Conservation (phyloP, 1,284 basidiomycete genomes). For the Ceratobasidium sp. region DNA sequence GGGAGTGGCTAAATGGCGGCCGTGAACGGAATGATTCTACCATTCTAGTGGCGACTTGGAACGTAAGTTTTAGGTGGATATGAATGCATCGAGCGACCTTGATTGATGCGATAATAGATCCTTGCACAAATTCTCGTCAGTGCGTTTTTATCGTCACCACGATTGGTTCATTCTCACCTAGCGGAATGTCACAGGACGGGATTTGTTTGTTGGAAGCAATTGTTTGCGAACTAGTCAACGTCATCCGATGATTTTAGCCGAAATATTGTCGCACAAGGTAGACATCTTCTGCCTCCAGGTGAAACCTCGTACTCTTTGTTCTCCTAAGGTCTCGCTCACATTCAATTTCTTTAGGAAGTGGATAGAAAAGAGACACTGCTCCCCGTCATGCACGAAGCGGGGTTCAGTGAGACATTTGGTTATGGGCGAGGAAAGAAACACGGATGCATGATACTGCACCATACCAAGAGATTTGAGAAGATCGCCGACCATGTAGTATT, state of each 20-base stretch:
- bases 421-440: slow-evolving; percentile 77
- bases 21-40: background rate
- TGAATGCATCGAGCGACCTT: too few species aligned
- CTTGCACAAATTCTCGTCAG: slow-evolving; percentile 33
- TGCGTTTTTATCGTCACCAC: slow-evolving; percentile 1
- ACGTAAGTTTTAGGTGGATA: background rate
- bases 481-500: slow-evolving; percentile 57
- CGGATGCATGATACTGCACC: slow-evolving; percentile 81
- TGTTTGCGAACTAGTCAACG: slow-evolving; percentile 77
- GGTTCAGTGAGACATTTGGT: slow-evolving; percentile 67
- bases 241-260: slow-evolving; percentile 74
- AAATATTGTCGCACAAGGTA: slow-evolving; percentile 68
- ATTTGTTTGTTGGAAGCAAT: slow-evolving; percentile 73
- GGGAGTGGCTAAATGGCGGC: slow-evolving; percentile 23
- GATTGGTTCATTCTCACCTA: slow-evolving; percentile 18
- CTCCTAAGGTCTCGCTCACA: background rate
- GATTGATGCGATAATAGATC: background rate
- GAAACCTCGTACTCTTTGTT: background rate
- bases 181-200: slow-evolving; percentile 62
- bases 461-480: slow-evolving; percentile 58
- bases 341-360: slow-evolving; percentile 63
- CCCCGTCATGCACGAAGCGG: slow-evolving; percentile 63
- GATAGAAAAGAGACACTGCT: slow-evolving; percentile 67
- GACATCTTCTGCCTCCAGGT: slow-evolving; percentile 88
- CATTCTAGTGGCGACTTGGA: slow-evolving; percentile 29